Percentiles rank a stretch among this genome's conserved stretches.
phyloP scores from a whole-genome alignment of 495 filamentous ascomycete genomes.

The Talaromyces trachyspermus region DNA sequence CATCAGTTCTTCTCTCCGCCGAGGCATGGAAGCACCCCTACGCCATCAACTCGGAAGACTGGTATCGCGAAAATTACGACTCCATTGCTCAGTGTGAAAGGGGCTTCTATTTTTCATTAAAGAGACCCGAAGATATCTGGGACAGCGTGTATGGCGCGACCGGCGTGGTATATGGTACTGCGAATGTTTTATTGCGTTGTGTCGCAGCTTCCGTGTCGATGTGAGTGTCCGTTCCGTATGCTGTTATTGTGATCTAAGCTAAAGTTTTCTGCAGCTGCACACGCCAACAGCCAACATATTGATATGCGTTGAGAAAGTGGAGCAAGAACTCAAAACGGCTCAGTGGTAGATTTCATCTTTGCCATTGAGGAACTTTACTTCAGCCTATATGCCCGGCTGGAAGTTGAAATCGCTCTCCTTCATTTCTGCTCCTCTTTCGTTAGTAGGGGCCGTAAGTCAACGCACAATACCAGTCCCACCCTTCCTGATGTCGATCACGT shows the following conservation, averaged over 20 bases:
- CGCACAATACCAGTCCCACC: conserved; percentile 9
- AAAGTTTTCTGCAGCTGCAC: conserved; percentile 22
- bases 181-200: conserved; percentile 30
- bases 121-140: neutral
- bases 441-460: conserved; percentile 6
- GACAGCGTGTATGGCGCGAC: conserved; percentile 5
- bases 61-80: conserved; percentile 15
- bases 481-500: conserved; percentile 28
- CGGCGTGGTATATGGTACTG: conserved; percentile 24
- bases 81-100: neutral
- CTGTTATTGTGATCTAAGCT: neutral
- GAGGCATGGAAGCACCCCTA: conserved; percentile 16
- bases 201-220: conserved; percentile 27
- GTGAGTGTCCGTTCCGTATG: conserved; percentile 13
- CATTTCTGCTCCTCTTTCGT: conserved; percentile 27
- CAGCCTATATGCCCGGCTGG: conserved; percentile 27
- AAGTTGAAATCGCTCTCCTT: conserved; percentile 29
- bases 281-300: conserved; percentile 17
- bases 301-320: conserved; percentile 22
- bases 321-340: conserved; percentile 18
- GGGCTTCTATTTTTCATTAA: neutral
- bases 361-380: conserved; percentile 31
- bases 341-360: conserved; percentile 21
- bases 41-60: conserved; percentile 27
- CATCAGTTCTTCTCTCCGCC: conserved; percentile 3